These are phyloP conservation scores for Leucaena leucocephala DNA, from an alignment of 306 rosid species.

Conservation along the genomic window DNA sequence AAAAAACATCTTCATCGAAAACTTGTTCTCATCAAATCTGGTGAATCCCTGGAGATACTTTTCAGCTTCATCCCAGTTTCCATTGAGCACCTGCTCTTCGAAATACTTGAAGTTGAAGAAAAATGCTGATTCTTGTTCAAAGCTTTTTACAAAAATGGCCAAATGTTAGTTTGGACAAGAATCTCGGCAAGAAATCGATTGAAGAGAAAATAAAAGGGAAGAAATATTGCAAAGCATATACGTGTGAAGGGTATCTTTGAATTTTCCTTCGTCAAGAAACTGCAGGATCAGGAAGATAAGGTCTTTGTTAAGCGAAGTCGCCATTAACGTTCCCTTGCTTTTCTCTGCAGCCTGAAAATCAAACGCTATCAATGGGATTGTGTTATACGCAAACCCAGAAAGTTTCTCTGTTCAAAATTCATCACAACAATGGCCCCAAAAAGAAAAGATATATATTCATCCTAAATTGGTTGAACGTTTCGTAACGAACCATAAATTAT, in stretches of 20 bases:
- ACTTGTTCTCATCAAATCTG: conserved; percentile 20
- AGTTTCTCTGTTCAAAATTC: background rate
- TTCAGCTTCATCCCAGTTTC: conserved; percentile 33
- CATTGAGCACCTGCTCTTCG: conserved; percentile 28
- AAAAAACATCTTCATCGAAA: conserved; percentile 32
- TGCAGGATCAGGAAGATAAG: conserved; percentile 36
- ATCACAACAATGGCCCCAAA: background rate
- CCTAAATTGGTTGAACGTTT: background rate
- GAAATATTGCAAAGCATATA: conserved; percentile 10
- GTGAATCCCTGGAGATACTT: conserved; percentile 35
- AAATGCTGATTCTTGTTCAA: conserved; percentile 34
- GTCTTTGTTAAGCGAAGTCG: background rate
- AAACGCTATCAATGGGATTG: background rate
- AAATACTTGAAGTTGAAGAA: conserved; percentile 36
- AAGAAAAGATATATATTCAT: background rate
- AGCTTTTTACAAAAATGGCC: conserved; percentile 5
- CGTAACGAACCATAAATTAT: background rate
- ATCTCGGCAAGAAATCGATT: background rate
- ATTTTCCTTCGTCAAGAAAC: conserved; percentile 35
- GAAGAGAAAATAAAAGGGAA: background rate
- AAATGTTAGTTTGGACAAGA: background rate
- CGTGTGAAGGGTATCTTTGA: conserved; percentile 31
- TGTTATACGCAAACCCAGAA: background rate
- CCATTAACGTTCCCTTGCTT: conserved; percentile 22
- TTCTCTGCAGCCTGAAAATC: conserved; percentile 27